Evolutionary conservation across 1,284 basidiomycete species (phyloP).

Genomic region (Fomitopsis schrenkii): DNA sequence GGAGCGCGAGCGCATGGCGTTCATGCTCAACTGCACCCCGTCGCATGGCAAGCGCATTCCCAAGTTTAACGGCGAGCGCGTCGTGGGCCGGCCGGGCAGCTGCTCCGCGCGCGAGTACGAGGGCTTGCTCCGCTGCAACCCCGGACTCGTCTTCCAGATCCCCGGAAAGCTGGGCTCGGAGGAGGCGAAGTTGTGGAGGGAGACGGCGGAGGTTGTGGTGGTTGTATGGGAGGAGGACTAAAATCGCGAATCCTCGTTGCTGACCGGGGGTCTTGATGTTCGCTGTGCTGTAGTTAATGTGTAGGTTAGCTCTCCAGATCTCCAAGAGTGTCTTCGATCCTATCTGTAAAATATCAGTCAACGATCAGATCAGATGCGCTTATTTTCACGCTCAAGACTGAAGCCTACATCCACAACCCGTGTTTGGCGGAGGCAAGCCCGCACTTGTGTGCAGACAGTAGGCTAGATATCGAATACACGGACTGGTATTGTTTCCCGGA

Average conservation of each 20-base stretch:
- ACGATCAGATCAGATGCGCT: too few relatives aligned
- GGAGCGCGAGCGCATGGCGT: neutral
- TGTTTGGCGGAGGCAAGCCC: too few relatives aligned
- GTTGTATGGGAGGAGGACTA: neutral
- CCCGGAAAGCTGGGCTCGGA: neutral
- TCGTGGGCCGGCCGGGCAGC: neutral
- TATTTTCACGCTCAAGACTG: too few relatives aligned
- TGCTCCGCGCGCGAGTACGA: neutral
- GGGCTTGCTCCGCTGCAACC: neutral
- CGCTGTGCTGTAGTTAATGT: neutral
- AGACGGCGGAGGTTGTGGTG: neutral
- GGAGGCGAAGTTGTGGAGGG: neutral
- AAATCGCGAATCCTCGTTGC: neutral
- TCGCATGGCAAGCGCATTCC: neutral
- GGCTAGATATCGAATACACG: neutral
- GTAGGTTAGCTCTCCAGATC: neutral
- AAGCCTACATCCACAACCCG: too few relatives aligned
- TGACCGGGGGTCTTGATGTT: neutral
- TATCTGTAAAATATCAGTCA: neutral
- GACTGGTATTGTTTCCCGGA: neutral
- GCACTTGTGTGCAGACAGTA: too few relatives aligned
- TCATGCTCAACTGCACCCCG: neutral
- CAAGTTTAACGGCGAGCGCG: neutral
- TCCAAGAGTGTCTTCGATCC: neutral
- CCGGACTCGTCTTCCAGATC: neutral